Base-by-base conservation (phyloP, 306 rosid genomes). In the Prunus mongolica region DNA sequence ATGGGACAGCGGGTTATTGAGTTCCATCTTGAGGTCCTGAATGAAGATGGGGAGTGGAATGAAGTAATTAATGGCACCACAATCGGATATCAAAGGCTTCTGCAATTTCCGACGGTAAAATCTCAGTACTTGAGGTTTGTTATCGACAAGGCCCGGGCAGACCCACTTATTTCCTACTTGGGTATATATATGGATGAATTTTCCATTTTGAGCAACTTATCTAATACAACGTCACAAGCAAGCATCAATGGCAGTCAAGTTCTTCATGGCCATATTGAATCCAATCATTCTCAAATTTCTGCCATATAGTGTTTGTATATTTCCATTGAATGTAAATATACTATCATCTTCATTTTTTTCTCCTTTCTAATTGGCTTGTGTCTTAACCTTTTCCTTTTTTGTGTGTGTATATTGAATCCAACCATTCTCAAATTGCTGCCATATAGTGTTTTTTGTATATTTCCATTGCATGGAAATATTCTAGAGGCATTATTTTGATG, bases 1-100 rank as follows among this genome's bases (percentile, higher is more conserved):
- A 85, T 94, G 95, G 98, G 98, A 49, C 98, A 94, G 76, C 83
- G 98, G 70, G 85, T 94, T 76, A 71, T 79, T n/a, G 80, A 84
- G 77, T 94, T 94, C 79, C 93, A 87, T 79, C 87, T 94, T 8
- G 96, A 94, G 79, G 81, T 80, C 0, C 69, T 81, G 80, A 67
- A 52, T 55, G 84, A 67, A 68, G 76, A 82, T 50, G 86, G 89
- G 46, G 64, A 69, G 28, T 94, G 96, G 97, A 82, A 82, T 78
- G 79, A 83, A 62, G 91, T 90, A 64, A 50, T 67, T 44, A 84
- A 77, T 63, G 96, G 96, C 60, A 86, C 96, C 72, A 94, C 96
- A 6, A 85, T 94, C 20, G 98, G 97, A 81, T 90, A 89, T 78
- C 91, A 75, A 84, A 88, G 96, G 80, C 77, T 92, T 68, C 78